Evolutionary conservation across 1,284 basidiomycete genomes (phyloP).

Genomic region (Xanthoconium separans): DNA sequence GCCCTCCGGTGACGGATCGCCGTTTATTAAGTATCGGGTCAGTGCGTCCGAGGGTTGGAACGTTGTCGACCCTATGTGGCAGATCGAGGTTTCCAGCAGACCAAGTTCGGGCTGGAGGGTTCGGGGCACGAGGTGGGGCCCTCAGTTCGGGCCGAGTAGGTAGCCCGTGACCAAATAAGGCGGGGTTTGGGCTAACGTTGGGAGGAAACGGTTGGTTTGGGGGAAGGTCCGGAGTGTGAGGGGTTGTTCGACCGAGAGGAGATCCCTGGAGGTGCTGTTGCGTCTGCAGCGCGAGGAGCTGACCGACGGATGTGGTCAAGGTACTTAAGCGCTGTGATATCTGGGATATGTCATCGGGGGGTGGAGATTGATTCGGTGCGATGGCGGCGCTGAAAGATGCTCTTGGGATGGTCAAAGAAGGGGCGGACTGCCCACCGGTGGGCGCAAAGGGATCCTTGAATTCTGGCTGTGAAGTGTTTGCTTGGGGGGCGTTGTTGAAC

Average conservation of each 20-base stretch:
- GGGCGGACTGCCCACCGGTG: constrained; percentile 33
- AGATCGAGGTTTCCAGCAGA: constrained; percentile 75
- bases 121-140: constrained; percentile 54
- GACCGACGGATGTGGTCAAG: constrained; percentile 83
- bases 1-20: constrained; percentile 60
- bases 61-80: constrained; percentile 53
- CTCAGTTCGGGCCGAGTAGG: constrained; percentile 62
- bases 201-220: constrained; percentile 48
- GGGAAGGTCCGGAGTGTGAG: constrained; percentile 48
- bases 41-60: constrained; percentile 26
- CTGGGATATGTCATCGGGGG: constrained; percentile 69
- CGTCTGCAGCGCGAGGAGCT: constrained; percentile 74
- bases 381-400: constrained; percentile 60
- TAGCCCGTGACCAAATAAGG: constrained; percentile 53
- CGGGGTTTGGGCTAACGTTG: constrained; percentile 38
- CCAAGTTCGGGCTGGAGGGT: constrained; percentile 76
- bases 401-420: constrained; percentile 48
- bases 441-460: constrained; percentile 78
- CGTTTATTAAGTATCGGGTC: constrained; percentile 62
- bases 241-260: constrained; percentile 42
- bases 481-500: constrained; percentile 32
- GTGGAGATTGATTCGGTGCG: constrained; percentile 64
- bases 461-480: constrained; percentile 50
- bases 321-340: constrained; percentile 81
- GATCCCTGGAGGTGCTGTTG: constrained; percentile 60